phyloP scores from a whole-genome alignment of 2,329 filamentous ascomycete genomes.

The Bimuria novae-zelandiae region DNA sequence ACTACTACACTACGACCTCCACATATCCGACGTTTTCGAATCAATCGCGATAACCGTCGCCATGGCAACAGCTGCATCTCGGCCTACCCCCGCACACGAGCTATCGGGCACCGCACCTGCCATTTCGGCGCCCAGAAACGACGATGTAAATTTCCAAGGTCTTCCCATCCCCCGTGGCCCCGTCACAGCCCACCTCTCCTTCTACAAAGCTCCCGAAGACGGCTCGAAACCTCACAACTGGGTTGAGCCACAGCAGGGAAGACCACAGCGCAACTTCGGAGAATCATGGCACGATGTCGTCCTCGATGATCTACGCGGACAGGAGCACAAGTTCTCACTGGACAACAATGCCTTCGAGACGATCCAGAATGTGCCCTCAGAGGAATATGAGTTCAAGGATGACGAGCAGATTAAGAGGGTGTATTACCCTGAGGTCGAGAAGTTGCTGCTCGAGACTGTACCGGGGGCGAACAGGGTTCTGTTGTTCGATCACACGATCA shows the following conservation, averaged over 20 bases:
- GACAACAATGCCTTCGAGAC: conserved; percentile 77
- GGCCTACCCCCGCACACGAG: conserved; percentile 50
- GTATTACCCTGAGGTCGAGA: conserved; percentile 86
- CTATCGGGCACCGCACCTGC: conserved; percentile 33
- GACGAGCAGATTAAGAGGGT: conserved; percentile 69
- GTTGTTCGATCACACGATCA: conserved; percentile 88
- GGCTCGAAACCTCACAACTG: conserved; percentile 48
- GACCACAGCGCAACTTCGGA: conserved; percentile 69
- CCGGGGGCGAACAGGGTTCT: conserved; percentile 69
- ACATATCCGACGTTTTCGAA: too few species aligned
- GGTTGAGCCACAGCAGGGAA: conserved; percentile 65
- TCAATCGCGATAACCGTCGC: too few species aligned
- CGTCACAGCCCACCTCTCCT: conserved; percentile 32
- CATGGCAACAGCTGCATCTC: conserved; percentile 50
- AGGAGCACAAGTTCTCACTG: conserved; percentile 67
- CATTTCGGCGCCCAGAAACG: conserved; percentile 25
- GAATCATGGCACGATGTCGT: conserved; percentile 55
- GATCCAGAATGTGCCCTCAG: conserved; percentile 61
- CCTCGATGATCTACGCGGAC: conserved; percentile 75
- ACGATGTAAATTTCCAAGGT: conserved; percentile 39
- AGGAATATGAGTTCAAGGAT: conserved; percentile 64
- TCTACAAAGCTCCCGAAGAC: conserved; percentile 34
- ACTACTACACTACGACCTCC: not conserved
- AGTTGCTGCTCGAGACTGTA: conserved; percentile 68
- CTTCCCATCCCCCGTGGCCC: conserved; percentile 35